Evolutionary conservation across 2,329 filamentous ascomycete genomes (phyloP).

Genomic region (Botrytis sinoallii): DNA sequence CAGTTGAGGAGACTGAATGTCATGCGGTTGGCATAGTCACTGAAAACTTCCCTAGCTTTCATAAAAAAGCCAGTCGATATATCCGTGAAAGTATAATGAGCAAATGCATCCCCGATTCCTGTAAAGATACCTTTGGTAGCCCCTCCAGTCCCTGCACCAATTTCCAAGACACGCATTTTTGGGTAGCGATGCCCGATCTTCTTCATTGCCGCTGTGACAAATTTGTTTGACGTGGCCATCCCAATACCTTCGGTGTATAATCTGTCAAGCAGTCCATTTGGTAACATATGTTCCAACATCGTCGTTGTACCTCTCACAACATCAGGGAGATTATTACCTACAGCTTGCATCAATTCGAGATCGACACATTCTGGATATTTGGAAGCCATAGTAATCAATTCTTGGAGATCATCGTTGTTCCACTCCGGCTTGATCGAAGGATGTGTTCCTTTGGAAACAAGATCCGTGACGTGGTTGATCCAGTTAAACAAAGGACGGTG

Average conservation of each 20-base stretch:
- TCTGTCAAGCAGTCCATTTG: slow-evolving; percentile 25
- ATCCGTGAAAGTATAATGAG: slow-evolving; percentile 31
- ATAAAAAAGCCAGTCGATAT: slow-evolving; percentile 40
- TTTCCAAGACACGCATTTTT: slow-evolving; percentile 19
- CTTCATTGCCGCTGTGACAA: slow-evolving; percentile 3
- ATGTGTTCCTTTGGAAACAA: slow-evolving; percentile 21
- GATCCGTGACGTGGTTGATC: slow-evolving; percentile 21
- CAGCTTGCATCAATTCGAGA: slow-evolving; percentile 23
- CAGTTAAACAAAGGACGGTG: slow-evolving; percentile 17
- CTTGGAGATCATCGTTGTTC: slow-evolving; percentile 17
- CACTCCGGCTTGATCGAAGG: slow-evolving; percentile 24
- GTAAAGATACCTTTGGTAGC: slow-evolving; percentile 5
- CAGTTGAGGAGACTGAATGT: slow-evolving; percentile 11
- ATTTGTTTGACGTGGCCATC: slow-evolving; percentile 10
- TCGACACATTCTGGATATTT: slow-evolving; percentile 22
- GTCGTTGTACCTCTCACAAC: slow-evolving; percentile 25
- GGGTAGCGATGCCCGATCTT: slow-evolving; percentile 37
- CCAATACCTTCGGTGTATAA: slow-evolving; percentile 28
- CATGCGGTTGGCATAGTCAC: background rate
- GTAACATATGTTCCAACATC: slow-evolving; percentile 29
- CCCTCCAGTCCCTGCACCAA: slow-evolving; percentile 15
- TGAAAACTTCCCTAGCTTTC: slow-evolving; percentile 29
- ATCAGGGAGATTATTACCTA: slow-evolving; percentile 26
- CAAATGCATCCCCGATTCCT: slow-evolving; percentile 16
- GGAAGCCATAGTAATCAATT: slow-evolving; percentile 10